Percentiles rank a stretch among this genome's conserved stretches.
Conservation (phyloP, 306 rosid genomes). For the Mucuna pruriens region DNA sequence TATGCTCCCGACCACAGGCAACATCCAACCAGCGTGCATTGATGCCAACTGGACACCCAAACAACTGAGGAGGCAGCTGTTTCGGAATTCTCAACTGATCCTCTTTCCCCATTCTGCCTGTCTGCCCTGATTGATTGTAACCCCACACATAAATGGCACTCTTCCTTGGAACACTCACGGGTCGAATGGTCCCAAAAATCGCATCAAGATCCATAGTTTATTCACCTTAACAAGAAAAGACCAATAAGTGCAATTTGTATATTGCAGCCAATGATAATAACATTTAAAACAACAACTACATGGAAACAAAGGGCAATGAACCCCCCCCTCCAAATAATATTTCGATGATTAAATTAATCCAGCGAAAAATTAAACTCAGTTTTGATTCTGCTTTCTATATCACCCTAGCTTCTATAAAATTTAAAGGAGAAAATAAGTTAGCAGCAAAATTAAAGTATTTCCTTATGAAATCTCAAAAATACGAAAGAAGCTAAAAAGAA, state of each 20-base stretch:
- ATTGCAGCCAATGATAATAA: not conserved
- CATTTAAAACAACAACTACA: not conserved
- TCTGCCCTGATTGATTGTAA: constrained; percentile 91
- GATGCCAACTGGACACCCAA: constrained; percentile 75
- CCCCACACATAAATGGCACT: constrained; percentile 98
- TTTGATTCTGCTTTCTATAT: not conserved
- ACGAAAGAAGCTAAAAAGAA: not conserved
- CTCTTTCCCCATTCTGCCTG: constrained; percentile 76
- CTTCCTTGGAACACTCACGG: constrained; percentile 59
- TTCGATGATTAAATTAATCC: not conserved
- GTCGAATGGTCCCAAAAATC: constrained; percentile 55
- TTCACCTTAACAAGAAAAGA: constrained; percentile 30
- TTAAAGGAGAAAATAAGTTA: not conserved
- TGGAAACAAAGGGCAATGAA: constrained; percentile 4
- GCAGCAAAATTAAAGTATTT: not conserved
- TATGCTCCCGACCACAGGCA: constrained; percentile 95
- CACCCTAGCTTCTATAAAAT: not conserved
- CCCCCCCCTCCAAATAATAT: not conserved
- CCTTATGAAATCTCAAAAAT: not conserved
- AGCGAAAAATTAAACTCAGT: not conserved
- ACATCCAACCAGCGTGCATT: constrained; percentile 87
- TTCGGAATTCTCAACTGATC: constrained; percentile 82
- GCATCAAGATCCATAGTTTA: constrained; percentile 64
- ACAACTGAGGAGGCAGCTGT: constrained; percentile 79
- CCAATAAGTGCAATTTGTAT: constrained; percentile 14